Percentiles rank a stretch among this genome's conserved stretches.
phyloP scores from a whole-genome alignment of 2,329 filamentous ascomycete species.

The Dactylellina haptotyla region DNA sequence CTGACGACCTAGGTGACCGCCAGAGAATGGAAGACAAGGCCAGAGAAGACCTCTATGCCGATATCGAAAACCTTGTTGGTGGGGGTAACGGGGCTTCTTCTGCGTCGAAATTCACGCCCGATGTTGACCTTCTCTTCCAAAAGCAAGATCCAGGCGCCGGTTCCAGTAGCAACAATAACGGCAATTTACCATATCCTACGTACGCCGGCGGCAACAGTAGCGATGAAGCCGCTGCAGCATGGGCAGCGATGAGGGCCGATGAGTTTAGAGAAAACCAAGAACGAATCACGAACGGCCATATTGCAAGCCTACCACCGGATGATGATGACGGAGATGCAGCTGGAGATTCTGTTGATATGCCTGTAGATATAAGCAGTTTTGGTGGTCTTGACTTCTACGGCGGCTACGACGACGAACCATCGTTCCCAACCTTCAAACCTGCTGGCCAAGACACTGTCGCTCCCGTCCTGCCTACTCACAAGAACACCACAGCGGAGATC shows the following conservation, averaged over 20 bases:
- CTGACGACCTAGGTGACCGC: conserved; percentile 16
- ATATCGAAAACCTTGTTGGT: conserved; percentile 41
- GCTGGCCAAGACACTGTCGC: conserved; percentile 46
- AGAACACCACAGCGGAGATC: conserved; percentile 23
- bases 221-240: conserved; percentile 49
- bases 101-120: conserved; percentile 31
- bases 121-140: conserved; percentile 50
- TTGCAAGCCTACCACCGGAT: conserved; percentile 47
- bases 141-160: conserved; percentile 9
- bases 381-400: conserved; percentile 55
- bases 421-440: conserved; percentile 39
- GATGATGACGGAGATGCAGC: conserved; percentile 37
- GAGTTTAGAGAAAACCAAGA: conserved; percentile 45
- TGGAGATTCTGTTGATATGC: conserved; percentile 38
- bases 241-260: conserved; percentile 49
- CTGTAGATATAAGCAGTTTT: conserved; percentile 53
- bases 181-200: conserved; percentile 34
- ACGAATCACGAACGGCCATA: conserved; percentile 32
- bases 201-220: conserved; percentile 42
- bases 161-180: conserved; percentile 11
- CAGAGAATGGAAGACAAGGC: conserved; percentile 48
- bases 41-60: conserved; percentile 45
- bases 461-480: conserved; percentile 54
- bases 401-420: conserved; percentile 24
- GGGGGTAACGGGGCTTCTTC: conserved; percentile 2